Evolutionary conservation across 164 flowering plant genomes (phyloP).

Genomic region (Magnolia kwangsiensis): DNA sequence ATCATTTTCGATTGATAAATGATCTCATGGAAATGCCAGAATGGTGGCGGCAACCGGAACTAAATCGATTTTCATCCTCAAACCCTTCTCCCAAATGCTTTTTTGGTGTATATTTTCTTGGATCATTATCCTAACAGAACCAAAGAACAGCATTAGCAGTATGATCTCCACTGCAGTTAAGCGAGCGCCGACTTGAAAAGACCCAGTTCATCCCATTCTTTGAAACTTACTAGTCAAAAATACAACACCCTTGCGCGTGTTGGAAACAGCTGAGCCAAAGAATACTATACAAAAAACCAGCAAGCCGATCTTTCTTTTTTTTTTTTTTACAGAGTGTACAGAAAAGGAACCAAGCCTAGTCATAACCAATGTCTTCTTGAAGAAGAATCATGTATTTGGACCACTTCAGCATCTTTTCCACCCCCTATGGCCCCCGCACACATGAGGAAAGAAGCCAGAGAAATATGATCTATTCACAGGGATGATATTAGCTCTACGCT

Average conservation of each 20-base stretch:
- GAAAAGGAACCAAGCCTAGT: neutral
- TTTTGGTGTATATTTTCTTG: neutral
- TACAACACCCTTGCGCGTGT: neutral
- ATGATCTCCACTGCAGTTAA: neutral
- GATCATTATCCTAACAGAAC: neutral
- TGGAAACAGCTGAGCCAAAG: neutral
- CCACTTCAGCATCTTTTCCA: constrained; percentile 4
- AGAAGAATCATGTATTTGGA: neutral
- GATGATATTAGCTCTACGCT: constrained; percentile 16
- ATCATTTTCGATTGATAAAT: no score
- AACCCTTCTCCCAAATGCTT: neutral
- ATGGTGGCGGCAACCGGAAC: neutral
- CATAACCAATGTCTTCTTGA: neutral
- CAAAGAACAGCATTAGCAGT: neutral
- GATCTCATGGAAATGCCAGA: neutral
- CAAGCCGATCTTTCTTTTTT: neutral
- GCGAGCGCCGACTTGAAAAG: neutral
- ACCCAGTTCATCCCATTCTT: neutral
- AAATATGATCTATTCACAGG: constrained; percentile 17
- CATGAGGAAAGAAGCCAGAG: constrained; percentile 23
- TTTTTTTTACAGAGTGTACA: neutral
- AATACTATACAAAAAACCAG: neutral
- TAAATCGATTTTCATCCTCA: neutral
- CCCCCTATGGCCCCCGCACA: constrained; percentile 6
- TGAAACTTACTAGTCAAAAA: neutral